Base-by-base conservation (phyloP, 179 eudicot species). In the Nepenthes alata region DNA sequence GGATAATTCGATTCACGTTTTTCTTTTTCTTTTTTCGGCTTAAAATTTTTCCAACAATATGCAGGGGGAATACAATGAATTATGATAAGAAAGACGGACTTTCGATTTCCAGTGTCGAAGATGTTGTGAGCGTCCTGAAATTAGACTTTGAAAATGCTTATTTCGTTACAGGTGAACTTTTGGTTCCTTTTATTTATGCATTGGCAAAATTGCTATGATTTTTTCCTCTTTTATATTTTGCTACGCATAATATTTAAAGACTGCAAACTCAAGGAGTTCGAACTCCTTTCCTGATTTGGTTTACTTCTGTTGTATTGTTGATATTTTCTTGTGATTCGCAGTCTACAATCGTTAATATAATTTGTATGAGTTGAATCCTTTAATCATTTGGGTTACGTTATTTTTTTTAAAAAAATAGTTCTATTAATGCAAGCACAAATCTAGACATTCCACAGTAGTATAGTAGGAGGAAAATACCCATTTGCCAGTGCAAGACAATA, bases 141-240 rank as follows among this genome's bases (percentile, higher is more conserved):
- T 71, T 75, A n/a, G 97, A 89, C 70, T 89, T 87, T 67, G 85
- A 74, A 36, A 83, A 83, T 69, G 84, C 87, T n/a, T 89, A 89
- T 75, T 89, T 89, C 70, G 87, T 89, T 54, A 87, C 95, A 74
- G 97, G 97, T 89, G 59, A 58, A 25, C 45, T 14, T 49, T 53
- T 58, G 6, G 55, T 59, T 65, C 6, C 9, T 61, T 13, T 13
- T 4, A 41, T 59, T 12, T 9, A 45, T 14, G 51, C 10, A 51
- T 58, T 6, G 44, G 16, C 44, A 11, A 44, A 13, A 60, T 58
- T 60, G 15, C 38, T 35, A 44, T 36, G 37, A 36, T 53, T 44
- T 54, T 4, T 55, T 25, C 9, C 47, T 57, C 6, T 50, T 50
- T 3, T 38, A 5, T 47, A 8, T 35, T 13, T 53, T 52, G 5